Percentiles rank a stretch among this genome's conserved stretches.
phyloP scores from a whole-genome alignment of 129 eudicot genomes.

The Flaveria robusta region DNA sequence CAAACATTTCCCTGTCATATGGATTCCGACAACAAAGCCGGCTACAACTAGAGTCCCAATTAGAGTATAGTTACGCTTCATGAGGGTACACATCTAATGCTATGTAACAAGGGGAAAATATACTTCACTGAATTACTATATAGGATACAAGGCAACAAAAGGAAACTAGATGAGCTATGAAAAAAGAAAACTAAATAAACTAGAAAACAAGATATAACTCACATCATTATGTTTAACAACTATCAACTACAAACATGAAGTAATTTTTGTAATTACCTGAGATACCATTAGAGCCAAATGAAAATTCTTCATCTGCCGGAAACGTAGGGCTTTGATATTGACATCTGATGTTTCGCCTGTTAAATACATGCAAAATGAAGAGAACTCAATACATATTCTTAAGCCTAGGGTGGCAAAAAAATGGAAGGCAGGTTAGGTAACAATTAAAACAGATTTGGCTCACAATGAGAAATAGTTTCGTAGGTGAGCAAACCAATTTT shows the following conservation, averaged over 20 bases:
- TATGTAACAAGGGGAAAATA: background rate
- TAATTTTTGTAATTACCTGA: constrained; percentile 53
- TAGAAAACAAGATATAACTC: background rate
- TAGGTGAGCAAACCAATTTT: too few relatives aligned
- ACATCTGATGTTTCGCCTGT: constrained; percentile 83
- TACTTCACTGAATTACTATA: background rate
- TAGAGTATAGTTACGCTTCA: background rate
- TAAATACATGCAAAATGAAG: constrained; percentile 19
- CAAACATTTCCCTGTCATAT: too few relatives aligned
- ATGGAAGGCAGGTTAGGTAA: background rate
- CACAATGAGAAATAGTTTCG: background rate
- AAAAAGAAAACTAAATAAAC: background rate
- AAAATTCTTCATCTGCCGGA: constrained; percentile 93
- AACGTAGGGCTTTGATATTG: constrained; percentile 60
- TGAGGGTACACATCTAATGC: background rate
- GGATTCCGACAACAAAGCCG: too few relatives aligned
- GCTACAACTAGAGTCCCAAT: background rate
- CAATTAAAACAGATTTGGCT: background rate
- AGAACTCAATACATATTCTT: constrained; percentile 10
- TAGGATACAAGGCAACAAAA: background rate
- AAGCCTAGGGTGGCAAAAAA: constrained; percentile 12
- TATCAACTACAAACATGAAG: background rate
- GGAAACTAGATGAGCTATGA: background rate
- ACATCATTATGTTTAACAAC: background rate
- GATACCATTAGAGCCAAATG: constrained; percentile 89